Evolutionary conservation across 1,139 yeast species (phyloP), one percentile per base, ranked within the genome.

Genomic region (Chernovozyma aurita): DNA sequence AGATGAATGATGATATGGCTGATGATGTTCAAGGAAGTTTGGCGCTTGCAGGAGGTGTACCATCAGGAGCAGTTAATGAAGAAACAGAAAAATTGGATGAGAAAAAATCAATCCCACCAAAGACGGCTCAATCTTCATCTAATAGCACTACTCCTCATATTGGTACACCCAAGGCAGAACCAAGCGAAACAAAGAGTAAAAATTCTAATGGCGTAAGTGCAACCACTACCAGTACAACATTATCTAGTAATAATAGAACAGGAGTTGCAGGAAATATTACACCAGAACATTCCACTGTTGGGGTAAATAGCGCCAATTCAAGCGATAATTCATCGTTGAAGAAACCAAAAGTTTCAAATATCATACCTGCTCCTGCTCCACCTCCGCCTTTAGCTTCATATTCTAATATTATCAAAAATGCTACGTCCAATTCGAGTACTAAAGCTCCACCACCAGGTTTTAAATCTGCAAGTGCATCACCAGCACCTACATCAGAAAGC

Each of bases 1-100:
- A 85, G 37, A 73, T 87, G 35, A 87, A 78, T 38, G 87, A 81
- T 32, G 78, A 52, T 17, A 52, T 45, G 29, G 50, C 47, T 18
- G 57, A 76, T 29, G 84, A 77, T 46, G 64, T 49, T 6, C 67
- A 64, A 35, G 80, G 78, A 18, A 64, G 66, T 20, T 69, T 68
- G 39, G 77, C 28, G 8, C 6, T 12, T 6, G 28, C 28, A 13
- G n/a, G n/a, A n/a, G 9, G 9, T 20, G 28, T n/a, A 25, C 11
- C 16, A 28, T 5, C 20, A 18, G 22, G 15, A 29, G 7, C 17
- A 20, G 5, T 16, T 7, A 21, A 13, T 5, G 14, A 18, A 30
- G 12, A n/a, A n/a, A 30, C 16, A 4, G 24, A n/a, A n/a, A 18
- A 9, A n/a, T 5, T 5, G n/a, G 22, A 18, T 18, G 30, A 32